phyloP scores from a whole-genome alignment of 2,329 filamentous ascomycete genomes.

The Trichophyton verrucosum region DNA sequence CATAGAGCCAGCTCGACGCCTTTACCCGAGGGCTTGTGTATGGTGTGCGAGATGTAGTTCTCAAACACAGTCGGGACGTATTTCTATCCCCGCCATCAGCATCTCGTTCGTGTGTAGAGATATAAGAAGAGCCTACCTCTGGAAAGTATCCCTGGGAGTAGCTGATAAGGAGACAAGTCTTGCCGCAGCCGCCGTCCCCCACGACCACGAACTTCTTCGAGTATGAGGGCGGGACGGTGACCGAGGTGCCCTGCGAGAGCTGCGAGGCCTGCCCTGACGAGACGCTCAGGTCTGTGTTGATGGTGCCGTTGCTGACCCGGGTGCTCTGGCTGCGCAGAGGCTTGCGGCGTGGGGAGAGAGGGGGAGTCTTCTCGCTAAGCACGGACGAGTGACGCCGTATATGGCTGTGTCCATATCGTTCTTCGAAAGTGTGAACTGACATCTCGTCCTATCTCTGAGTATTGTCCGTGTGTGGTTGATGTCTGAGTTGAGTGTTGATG shows the following conservation, averaged over 20 bases:
- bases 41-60: slow-evolving; percentile 98
- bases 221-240: slow-evolving; percentile 82
- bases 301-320: slow-evolving; percentile 76
- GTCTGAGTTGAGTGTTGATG: neutral
- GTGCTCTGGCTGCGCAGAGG: slow-evolving; percentile 44
- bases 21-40: slow-evolving; percentile 77
- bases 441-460: slow-evolving; percentile 5
- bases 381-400: slow-evolving; percentile 45
- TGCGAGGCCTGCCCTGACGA: slow-evolving; percentile 55
- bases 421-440: slow-evolving; percentile 12
- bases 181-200: slow-evolving; percentile 93
- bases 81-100: slow-evolving; percentile 52
- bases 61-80: slow-evolving; percentile 99
- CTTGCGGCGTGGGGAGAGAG: slow-evolving; percentile 32
- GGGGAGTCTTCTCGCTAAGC: slow-evolving; percentile 26
- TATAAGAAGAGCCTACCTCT: slow-evolving; percentile 51
- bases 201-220: slow-evolving; percentile 99
- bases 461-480: neutral
- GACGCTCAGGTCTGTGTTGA: slow-evolving; percentile 70
- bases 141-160: slow-evolving; percentile 98
- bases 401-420: slow-evolving; percentile 30
- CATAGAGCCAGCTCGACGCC: slow-evolving; percentile 92
- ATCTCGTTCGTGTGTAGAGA: neutral
- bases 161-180: slow-evolving; percentile 96
- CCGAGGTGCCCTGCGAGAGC: slow-evolving; percentile 54